Conservation (phyloP, 2,329 filamentous ascomycete species). For the Penicillium expansum region DNA sequence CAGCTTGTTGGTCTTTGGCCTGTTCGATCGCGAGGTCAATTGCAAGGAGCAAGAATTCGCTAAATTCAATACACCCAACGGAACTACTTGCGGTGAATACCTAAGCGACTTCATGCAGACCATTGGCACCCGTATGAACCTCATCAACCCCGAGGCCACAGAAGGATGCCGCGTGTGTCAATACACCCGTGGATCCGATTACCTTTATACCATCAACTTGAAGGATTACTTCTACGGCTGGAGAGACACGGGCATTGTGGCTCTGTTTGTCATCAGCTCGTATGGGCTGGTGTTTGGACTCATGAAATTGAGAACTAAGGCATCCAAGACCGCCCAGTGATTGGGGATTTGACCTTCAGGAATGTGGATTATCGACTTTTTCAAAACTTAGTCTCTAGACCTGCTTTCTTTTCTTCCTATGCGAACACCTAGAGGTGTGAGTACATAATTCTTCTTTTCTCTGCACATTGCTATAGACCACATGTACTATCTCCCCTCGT, state of each 20-base stretch:
- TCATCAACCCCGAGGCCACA: conserved; percentile 60
- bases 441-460: background rate
- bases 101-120: conserved; percentile 50
- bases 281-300: conserved; percentile 49
- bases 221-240: conserved; percentile 63
- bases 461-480: background rate
- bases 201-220: conserved; percentile 58
- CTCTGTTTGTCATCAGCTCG: conserved; percentile 54
- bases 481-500: background rate
- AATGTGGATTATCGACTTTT: background rate
- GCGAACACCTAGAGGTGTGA: background rate
- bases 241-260: conserved; percentile 61
- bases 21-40: conserved; percentile 24
- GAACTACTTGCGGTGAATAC: conserved; percentile 58
- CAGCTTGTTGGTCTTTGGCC: conserved; percentile 27
- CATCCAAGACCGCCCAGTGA: conserved; percentile 35
- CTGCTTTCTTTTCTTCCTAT: background rate
- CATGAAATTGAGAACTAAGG: conserved; percentile 39
- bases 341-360: background rate
- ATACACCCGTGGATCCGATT: conserved; percentile 58
- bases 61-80: conserved; percentile 34
- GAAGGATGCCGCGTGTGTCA: conserved; percentile 59
- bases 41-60: conserved; percentile 29
- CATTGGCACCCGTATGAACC: conserved; percentile 50
- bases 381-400: background rate